Evolutionary conservation across 495 filamentous ascomycete species (phyloP).

Genomic region (Podospora didyma): DNA sequence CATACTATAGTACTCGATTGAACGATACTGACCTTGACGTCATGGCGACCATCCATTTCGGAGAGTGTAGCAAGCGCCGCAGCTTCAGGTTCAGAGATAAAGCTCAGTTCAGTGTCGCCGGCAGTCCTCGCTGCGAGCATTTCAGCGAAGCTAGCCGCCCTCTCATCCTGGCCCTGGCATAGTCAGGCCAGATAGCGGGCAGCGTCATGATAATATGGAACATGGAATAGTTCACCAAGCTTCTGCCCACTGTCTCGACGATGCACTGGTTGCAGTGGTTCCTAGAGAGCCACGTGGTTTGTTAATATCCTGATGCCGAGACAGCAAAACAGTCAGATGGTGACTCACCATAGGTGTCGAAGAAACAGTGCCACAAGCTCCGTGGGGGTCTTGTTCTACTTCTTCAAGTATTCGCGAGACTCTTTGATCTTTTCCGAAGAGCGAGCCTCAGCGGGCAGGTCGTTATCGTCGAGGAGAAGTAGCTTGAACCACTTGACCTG

Average conservation of each 20-base stretch:
- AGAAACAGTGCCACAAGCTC: constrained; percentile 23
- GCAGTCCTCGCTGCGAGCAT: constrained; percentile 12
- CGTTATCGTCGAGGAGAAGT: constrained; percentile 22
- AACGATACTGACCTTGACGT: not conserved
- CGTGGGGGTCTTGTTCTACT: constrained; percentile 9
- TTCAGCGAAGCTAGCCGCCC: constrained; percentile 13
- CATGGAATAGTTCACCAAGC: constrained; percentile 3
- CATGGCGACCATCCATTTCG: constrained; percentile 10
- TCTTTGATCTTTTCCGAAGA: constrained; percentile 6
- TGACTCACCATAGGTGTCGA: constrained; percentile 21
- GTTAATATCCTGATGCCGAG: too few species aligned
- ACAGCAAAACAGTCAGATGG: not conserved
- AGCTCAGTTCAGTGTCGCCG: constrained; percentile 9
- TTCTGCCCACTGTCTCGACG: constrained; percentile 11
- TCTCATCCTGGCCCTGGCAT: constrained; percentile 16
- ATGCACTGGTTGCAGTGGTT: not conserved
- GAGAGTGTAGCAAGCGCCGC: constrained; percentile 18
- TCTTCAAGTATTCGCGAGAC: constrained; percentile 7
- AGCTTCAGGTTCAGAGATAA: constrained; percentile 28
- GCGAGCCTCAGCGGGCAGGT: constrained; percentile 11
- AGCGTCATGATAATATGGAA: constrained; percentile 26
- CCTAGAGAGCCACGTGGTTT: too few species aligned
- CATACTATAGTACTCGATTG: too few species aligned
- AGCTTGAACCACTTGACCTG: constrained; percentile 32
- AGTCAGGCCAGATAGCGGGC: constrained; percentile 27